These are phyloP conservation scores for Brassica incana DNA, from an alignment of 345 rosid species.

Conservation along the genomic window DNA sequence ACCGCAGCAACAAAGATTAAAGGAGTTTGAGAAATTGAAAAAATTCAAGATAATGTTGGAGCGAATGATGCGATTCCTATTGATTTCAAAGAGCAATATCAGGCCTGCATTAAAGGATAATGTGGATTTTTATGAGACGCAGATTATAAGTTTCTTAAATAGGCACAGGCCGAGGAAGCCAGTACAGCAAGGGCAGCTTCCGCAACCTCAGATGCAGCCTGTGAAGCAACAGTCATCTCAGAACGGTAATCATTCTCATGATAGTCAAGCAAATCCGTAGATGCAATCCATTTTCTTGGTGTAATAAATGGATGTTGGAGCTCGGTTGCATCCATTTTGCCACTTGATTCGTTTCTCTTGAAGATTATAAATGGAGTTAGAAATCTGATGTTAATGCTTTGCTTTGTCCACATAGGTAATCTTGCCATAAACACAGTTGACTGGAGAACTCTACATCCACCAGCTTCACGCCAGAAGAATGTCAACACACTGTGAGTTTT, in stretches of 20 bases:
- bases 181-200: conserved; percentile 73
- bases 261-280: background rate
- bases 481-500: conserved; percentile 48
- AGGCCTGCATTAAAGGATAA: conserved; percentile 57
- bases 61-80: conserved; percentile 53
- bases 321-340: background rate
- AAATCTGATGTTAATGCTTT: background rate
- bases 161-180: conserved; percentile 62
- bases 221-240: conserved; percentile 54
- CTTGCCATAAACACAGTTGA: conserved; percentile 20
- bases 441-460: conserved; percentile 55
- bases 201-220: conserved; percentile 56
- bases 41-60: conserved; percentile 64
- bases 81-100: conserved; percentile 55
- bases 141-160: conserved; percentile 56
- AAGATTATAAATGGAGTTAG: background rate
- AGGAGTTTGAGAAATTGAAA: conserved; percentile 71
- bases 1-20: conserved; percentile 66
- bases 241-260: background rate
- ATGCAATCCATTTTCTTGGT: background rate
- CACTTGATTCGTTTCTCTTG: background rate
- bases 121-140: conserved; percentile 69
- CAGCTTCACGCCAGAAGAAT: conserved; percentile 48
- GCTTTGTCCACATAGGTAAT: background rate
- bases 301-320: background rate